phyloP scores from a whole-genome alignment of 2,329 filamentous ascomycete genomes.

The Ophiosphaerella herpotricha region DNA sequence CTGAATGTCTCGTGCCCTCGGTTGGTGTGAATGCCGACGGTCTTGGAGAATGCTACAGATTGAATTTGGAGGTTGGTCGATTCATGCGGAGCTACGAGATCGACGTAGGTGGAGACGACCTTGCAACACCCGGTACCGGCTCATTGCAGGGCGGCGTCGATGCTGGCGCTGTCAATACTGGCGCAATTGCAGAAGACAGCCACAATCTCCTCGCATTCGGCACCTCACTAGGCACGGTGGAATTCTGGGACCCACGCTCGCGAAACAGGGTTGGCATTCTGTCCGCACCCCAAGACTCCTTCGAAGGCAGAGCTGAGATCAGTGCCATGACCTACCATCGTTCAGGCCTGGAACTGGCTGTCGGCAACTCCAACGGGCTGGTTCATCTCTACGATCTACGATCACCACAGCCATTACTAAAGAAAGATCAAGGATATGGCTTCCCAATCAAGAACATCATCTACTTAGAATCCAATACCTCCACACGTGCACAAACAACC shows the following conservation, averaged over 20 bases:
- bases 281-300: slow-evolving; percentile 54
- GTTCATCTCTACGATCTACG: slow-evolving; percentile 91
- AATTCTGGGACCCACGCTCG: slow-evolving; percentile 92
- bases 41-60: slow-evolving; percentile 85
- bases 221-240: slow-evolving; percentile 91
- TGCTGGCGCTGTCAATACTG: slow-evolving; percentile 84
- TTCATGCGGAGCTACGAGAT: slow-evolving; percentile 95
- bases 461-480: slow-evolving; percentile 69
- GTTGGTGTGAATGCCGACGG: slow-evolving; percentile 87
- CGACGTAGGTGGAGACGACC: slow-evolving; percentile 84
- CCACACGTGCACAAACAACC: slow-evolving; percentile 65
- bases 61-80: slow-evolving; percentile 88
- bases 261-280: slow-evolving; percentile 81
- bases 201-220: slow-evolving; percentile 93
- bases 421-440: slow-evolving; percentile 95
- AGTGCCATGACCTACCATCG: slow-evolving; percentile 86
- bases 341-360: slow-evolving; percentile 82
- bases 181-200: slow-evolving; percentile 81
- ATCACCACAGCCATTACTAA: slow-evolving; percentile 80
- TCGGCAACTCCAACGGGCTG: slow-evolving; percentile 85
- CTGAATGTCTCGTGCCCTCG: slow-evolving; percentile 84
- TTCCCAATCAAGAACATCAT: slow-evolving; percentile 86
- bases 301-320: slow-evolving; percentile 63
- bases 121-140: slow-evolving; percentile 66
- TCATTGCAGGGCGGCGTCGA: slow-evolving; percentile 85